These are phyloP conservation scores for Tetrahymena elliotti DNA, from an alignment of 73 alveolate species.

Conservation along the genomic window DNA sequence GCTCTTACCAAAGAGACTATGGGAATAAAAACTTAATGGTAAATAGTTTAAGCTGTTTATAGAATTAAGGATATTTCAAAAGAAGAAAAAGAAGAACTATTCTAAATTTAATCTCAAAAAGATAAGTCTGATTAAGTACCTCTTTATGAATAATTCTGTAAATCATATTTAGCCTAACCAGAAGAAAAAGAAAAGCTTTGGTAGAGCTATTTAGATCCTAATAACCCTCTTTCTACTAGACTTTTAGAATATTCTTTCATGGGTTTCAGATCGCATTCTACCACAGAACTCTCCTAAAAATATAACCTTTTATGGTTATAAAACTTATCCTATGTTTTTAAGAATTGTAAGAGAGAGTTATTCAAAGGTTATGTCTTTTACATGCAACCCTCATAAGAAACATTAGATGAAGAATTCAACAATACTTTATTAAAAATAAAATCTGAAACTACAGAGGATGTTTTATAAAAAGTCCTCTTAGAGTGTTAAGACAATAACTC, in stretches of 20 bases:
- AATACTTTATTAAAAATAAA: background rate
- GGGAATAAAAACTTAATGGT: slow-evolving; percentile 24
- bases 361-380: background rate
- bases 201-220: slow-evolving; percentile 2
- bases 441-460: background rate
- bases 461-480: background rate
- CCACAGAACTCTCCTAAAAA: background rate
- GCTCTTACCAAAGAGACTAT: background rate
- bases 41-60: slow-evolving; percentile 11
- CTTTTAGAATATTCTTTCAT: slow-evolving; percentile 8
- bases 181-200: slow-evolving; percentile 18
- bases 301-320: background rate
- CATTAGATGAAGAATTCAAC: background rate
- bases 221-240: slow-evolving; percentile 21
- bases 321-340: background rate
- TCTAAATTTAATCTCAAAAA: background rate
- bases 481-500: background rate
- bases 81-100: slow-evolving; percentile 3
- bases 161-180: background rate
- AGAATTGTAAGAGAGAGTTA: background rate
- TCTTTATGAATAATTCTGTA: background rate
- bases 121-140: slow-evolving; percentile 34
- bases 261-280: slow-evolving; percentile 6
- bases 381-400: background rate
- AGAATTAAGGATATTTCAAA: background rate